Evolutionary conservation across 148 eudicot genomes (phyloP).

Genomic region (Talinum fruticosum): DNA sequence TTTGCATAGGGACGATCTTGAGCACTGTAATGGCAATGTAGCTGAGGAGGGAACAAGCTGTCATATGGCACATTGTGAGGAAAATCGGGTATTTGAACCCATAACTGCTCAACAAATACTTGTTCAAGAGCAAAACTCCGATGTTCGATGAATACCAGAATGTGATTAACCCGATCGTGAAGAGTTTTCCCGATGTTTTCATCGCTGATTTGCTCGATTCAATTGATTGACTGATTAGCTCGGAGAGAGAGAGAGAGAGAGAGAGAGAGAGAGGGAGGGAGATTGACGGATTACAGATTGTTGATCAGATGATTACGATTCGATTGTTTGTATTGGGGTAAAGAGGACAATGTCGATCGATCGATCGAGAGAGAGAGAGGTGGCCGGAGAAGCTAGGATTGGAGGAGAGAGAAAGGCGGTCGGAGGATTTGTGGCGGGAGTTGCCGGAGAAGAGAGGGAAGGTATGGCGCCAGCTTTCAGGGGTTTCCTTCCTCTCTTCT

Average conservation of each 20-base stretch:
- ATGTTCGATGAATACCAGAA: constrained; percentile 87
- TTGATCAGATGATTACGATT: background rate
- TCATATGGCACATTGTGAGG: constrained; percentile 92
- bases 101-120: constrained; percentile 67
- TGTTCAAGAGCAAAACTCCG: constrained; percentile 74
- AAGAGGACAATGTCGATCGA: background rate
- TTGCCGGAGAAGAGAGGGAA: constrained; percentile 20
- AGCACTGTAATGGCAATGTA: constrained; percentile 67
- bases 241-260: background rate
- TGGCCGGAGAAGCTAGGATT: constrained; percentile 12
- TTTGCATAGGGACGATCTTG: constrained; percentile 69
- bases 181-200: constrained; percentile 44
- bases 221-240: background rate
- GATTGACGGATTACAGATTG: background rate
- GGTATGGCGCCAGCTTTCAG: constrained; percentile 30
- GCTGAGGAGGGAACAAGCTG: constrained; percentile 77
- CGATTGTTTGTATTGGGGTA: background rate
- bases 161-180: constrained; percentile 62
- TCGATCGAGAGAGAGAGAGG: background rate
- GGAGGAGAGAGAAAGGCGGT: constrained; percentile 13
- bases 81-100: constrained; percentile 91
- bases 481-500: background rate
- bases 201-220: constrained; percentile 10
- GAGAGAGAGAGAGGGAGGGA: background rate
- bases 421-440: too few relatives aligned